Conservation (phyloP, 2,329 filamentous ascomycete genomes). For the Beauveria sp. region DNA sequence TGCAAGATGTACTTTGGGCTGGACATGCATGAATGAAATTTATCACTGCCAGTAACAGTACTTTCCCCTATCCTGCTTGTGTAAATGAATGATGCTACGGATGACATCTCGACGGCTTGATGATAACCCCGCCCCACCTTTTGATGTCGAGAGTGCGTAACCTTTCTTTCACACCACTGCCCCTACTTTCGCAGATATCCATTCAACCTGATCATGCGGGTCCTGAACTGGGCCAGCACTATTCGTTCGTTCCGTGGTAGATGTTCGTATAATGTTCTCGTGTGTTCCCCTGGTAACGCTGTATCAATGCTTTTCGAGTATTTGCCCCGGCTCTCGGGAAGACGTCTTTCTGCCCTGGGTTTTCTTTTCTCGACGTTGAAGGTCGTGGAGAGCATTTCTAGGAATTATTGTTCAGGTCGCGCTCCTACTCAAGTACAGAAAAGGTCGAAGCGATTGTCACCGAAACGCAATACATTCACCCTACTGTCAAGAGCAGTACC, state of each 20-base stretch:
- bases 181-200: not conserved
- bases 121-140: too few relatives aligned
- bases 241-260: constrained; percentile 16
- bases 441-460: too few relatives aligned
- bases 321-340: constrained; percentile 15
- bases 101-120: too few relatives aligned
- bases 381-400: not conserved
- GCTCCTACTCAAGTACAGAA: not conserved
- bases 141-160: too few relatives aligned
- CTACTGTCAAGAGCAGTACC: too few relatives aligned
- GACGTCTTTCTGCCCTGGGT: not conserved
- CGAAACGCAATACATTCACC: too few relatives aligned
- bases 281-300: constrained; percentile 14
- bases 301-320: constrained; percentile 15
- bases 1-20: too few relatives aligned
- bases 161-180: too few relatives aligned
- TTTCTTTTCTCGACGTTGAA: not conserved
- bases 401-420: not conserved
- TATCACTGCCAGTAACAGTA: too few relatives aligned
- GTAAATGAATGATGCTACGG: too few relatives aligned
- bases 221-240: constrained; percentile 16
- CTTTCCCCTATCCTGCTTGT: too few relatives aligned
- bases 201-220: constrained; percentile 16
- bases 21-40: too few relatives aligned
- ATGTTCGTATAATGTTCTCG: constrained; percentile 14